Evolutionary conservation across 2,329 filamentous ascomycete genomes (phyloP).

Genomic region (Pyricularia sp.): DNA sequence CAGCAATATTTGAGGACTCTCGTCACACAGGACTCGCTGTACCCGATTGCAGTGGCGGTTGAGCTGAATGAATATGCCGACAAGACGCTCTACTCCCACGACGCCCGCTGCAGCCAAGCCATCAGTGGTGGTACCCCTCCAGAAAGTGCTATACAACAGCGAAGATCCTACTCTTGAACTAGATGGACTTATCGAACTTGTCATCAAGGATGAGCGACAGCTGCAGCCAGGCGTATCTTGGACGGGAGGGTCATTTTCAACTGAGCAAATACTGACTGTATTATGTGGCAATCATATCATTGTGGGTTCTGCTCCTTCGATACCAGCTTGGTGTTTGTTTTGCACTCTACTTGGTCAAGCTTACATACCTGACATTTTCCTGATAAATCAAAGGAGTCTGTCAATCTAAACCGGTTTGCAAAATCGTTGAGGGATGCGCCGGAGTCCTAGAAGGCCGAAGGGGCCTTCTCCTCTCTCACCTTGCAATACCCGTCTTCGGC

Average conservation of each 20-base stretch:
- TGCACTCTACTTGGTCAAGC: neutral
- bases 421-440: neutral
- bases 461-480: neutral
- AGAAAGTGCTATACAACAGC: neutral
- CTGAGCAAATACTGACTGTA: constrained; percentile 1
- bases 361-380: neutral
- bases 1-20: neutral
- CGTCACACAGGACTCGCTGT: neutral
- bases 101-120: neutral
- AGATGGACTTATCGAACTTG: neutral
- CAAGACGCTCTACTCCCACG: neutral
- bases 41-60: neutral
- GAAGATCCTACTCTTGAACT: neutral
- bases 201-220: constrained; percentile 2
- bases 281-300: constrained; percentile 1
- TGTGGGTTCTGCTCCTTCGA: neutral
- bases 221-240: neutral
- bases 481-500: neutral
- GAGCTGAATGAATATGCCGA: neutral
- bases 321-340: neutral
- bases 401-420: neutral
- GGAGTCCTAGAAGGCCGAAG: neutral
- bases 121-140: constrained; percentile 1
- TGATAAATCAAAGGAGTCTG: neutral
- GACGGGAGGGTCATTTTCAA: neutral